phyloP scores from a whole-genome alignment of 2,329 filamentous ascomycete genomes.

The Aspergillus versicolor region DNA sequence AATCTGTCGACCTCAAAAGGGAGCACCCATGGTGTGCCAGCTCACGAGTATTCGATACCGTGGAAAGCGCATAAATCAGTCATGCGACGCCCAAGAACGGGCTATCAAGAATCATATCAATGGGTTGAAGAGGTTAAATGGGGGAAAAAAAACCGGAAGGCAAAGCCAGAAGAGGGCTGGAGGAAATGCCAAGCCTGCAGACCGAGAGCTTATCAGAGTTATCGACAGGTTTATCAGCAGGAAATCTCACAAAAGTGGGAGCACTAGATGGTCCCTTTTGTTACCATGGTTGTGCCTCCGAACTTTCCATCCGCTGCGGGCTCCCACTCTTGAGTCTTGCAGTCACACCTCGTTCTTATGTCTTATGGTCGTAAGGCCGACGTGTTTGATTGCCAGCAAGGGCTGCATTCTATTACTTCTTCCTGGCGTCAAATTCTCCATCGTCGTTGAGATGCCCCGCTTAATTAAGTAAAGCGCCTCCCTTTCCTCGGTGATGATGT shows the following conservation, averaged over 20 bases:
- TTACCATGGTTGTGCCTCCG: too few relatives aligned
- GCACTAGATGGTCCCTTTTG: too few relatives aligned
- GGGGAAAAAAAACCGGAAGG: background rate
- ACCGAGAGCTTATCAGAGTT: constrained; percentile 3
- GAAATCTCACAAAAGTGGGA: background rate
- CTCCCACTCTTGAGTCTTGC: too few relatives aligned
- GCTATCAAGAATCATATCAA: background rate
- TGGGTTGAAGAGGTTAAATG: background rate
- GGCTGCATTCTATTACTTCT: too few relatives aligned
- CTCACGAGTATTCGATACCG: background rate
- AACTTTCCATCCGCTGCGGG: too few relatives aligned
- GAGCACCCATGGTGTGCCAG: background rate
- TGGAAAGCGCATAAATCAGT: background rate
- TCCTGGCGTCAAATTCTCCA: too few relatives aligned
- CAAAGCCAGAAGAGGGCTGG: background rate
- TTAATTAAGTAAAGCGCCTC: too few relatives aligned
- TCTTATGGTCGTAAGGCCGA: too few relatives aligned
- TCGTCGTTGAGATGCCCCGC: too few relatives aligned
- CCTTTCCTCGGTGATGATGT: too few relatives aligned
- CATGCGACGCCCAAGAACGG: background rate
- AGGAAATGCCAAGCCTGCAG: constrained; percentile 11
- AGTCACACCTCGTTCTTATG: too few relatives aligned
- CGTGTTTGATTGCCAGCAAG: too few relatives aligned
- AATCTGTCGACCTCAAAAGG: background rate
- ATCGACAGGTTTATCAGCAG: background rate